Conservation (phyloP, 345 rosid species). For the Hevea brasiliensis region DNA sequence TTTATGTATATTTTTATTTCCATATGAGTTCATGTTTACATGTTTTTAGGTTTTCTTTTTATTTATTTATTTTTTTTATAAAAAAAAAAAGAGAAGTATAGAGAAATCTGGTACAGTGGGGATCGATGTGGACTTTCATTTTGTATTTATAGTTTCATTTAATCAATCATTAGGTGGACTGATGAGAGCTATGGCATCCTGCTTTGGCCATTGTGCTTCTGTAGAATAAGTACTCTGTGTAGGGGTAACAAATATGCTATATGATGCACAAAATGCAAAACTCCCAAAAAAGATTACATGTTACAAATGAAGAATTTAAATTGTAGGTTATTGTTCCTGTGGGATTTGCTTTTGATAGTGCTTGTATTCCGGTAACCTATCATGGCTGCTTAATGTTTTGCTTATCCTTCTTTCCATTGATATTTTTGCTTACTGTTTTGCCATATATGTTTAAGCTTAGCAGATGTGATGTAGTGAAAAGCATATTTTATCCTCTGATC, state of each 20-base stretch:
- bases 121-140: not conserved
- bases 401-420: too few species aligned
- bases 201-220: conserved; percentile 7
- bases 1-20: conserved; percentile 23
- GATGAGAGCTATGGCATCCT: conserved; percentile 6
- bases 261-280: conserved; percentile 9
- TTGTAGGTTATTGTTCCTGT: not conserved
- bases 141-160: not conserved
- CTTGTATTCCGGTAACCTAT: too few species aligned
- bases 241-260: not conserved
- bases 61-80: conserved; percentile 7
- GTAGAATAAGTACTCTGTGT: conserved; percentile 1
- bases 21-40: conserved; percentile 3
- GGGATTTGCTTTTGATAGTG: not conserved
- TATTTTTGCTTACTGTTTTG: too few species aligned
- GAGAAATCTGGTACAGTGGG: conserved; percentile 11
- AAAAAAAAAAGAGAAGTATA: not conserved
- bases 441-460: too few species aligned
- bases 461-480: too few species aligned
- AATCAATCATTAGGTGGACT: not conserved
- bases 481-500: too few species aligned
- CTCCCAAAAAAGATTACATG: not conserved
- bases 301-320: conserved; percentile 1
- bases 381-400: too few species aligned
- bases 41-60: not conserved